phyloP scores from a whole-genome alignment of 768 basidiomycete species.

The Tylopilus felleus region DNA sequence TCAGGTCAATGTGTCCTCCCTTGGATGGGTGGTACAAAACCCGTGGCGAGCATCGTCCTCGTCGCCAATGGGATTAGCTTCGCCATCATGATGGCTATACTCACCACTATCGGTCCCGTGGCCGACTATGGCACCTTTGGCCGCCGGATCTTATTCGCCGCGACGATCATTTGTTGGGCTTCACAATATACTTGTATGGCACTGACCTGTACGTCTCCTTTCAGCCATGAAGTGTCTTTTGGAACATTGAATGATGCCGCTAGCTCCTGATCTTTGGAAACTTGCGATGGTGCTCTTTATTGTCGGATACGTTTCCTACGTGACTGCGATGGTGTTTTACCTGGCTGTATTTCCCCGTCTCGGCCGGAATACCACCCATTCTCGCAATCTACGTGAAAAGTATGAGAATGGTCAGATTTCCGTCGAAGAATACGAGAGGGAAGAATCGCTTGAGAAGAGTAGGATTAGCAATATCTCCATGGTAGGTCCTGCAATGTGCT shows the following conservation, averaged over 20 bases:
- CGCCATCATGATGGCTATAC: constrained; percentile 77
- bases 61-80: constrained; percentile 75
- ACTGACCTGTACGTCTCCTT: constrained; percentile 54
- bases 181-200: constrained; percentile 76
- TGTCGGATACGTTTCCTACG: constrained; percentile 74
- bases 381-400: constrained; percentile 51
- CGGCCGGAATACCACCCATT: constrained; percentile 69
- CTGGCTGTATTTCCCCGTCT: constrained; percentile 76
- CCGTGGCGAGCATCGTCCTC: constrained; percentile 73
- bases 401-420: constrained; percentile 59
- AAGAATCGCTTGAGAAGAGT: constrained; percentile 82
- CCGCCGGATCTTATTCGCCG: constrained; percentile 70
- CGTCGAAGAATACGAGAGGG: constrained; percentile 62
- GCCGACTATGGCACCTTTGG: constrained; percentile 50
- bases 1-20: constrained; percentile 78
- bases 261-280: constrained; percentile 67
- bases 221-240: background rate
- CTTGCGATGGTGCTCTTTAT: constrained; percentile 76
- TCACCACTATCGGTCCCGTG: constrained; percentile 66
- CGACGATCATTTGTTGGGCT: constrained; percentile 76
- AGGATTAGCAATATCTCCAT: constrained; percentile 82
- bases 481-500: constrained; percentile 36
- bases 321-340: constrained; percentile 79
- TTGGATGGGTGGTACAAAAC: constrained; percentile 70
- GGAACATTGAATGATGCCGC: background rate